Evolutionary conservation across 768 basidiomycete species (phyloP).

Genomic region (Lactarius deliciosus): DNA sequence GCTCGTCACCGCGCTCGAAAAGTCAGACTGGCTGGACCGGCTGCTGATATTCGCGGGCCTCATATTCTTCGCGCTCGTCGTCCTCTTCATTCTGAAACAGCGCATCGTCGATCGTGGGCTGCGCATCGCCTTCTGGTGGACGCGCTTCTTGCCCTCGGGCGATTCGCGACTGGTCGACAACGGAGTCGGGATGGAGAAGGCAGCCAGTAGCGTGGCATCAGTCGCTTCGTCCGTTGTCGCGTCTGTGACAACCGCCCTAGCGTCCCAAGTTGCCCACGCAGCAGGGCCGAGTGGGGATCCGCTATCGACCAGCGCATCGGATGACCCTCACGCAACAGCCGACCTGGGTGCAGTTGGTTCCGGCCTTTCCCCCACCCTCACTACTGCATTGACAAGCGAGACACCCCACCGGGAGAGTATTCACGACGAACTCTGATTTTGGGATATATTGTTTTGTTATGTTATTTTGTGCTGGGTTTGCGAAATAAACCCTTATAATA

Average conservation of each 20-base stretch:
- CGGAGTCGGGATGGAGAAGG: slow-evolving; percentile 9
- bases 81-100: slow-evolving; percentile 86
- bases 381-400: neutral
- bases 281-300: neutral
- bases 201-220: neutral
- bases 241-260: neutral
- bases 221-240: slow-evolving; percentile 12
- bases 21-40: slow-evolving; percentile 90
- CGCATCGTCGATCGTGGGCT: slow-evolving; percentile 79
- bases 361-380: neutral
- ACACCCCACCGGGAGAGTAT: neutral
- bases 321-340: neutral
- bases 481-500: too few relatives aligned
- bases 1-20: slow-evolving; percentile 84
- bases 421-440: slow-evolving; percentile 22
- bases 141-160: slow-evolving; percentile 57
- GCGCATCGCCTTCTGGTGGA: slow-evolving; percentile 87
- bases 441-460: too few relatives aligned
- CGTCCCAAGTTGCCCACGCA: slow-evolving; percentile 5
- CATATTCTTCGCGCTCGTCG: slow-evolving; percentile 78
- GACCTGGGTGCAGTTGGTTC: neutral
- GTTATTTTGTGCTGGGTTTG: too few relatives aligned
- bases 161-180: neutral
- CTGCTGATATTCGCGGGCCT: slow-evolving; percentile 79
- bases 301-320: neutral